phyloP scores from a whole-genome alignment of 2,329 filamentous ascomycete species.

The Sclerotinia trifoliorum region DNA sequence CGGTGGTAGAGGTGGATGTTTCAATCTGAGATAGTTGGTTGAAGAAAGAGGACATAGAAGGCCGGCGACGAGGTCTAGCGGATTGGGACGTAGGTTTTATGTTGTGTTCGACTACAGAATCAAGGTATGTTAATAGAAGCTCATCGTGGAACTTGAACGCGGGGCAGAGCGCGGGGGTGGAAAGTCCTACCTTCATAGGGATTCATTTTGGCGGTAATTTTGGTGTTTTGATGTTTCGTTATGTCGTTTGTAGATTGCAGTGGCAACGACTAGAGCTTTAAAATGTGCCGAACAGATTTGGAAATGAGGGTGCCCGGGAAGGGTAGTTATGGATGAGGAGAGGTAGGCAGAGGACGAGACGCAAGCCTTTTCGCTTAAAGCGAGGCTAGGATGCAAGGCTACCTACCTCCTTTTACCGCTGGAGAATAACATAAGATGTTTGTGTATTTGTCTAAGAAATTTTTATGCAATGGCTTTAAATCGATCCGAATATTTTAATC shows the following conservation, averaged over 20 bases:
- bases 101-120: conserved; percentile 61
- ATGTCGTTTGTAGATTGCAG: neutral
- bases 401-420: too few relatives aligned
- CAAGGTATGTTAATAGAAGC: conserved; percentile 23
- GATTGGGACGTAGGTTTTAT: conserved; percentile 47
- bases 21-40: conserved; percentile 49
- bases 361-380: conserved; percentile 20
- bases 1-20: conserved; percentile 35
- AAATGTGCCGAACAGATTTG: neutral
- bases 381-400: conserved; percentile 17
- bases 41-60: conserved; percentile 65
- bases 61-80: conserved; percentile 46
- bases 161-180: conserved; percentile 19
- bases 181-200: conserved; percentile 54
- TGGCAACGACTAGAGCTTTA: neutral
- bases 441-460: neutral
- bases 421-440: neutral
- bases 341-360: conserved; percentile 8
- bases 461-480: neutral
- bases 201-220: conserved; percentile 37
- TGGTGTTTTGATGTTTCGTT: too few relatives aligned
- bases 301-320: neutral
- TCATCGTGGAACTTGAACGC: neutral
- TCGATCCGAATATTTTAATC: neutral
- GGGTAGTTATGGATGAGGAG: neutral